Conservation (phyloP, 2,329 filamentous ascomycete genomes). For the Fusarium stilboides region DNA sequence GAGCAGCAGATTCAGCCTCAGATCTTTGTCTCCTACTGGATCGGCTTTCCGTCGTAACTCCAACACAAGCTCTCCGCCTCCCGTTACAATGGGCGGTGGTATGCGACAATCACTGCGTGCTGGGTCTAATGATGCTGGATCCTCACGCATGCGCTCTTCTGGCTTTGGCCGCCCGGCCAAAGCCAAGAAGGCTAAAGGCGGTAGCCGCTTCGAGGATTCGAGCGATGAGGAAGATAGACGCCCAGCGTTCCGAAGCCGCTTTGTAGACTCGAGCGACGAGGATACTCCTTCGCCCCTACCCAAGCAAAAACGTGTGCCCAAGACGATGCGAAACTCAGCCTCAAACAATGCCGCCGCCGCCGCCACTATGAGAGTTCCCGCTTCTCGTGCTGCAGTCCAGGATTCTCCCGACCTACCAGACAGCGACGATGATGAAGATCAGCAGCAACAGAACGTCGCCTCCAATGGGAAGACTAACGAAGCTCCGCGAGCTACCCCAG, state of each 20-base stretch:
- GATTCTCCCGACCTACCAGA: conserved; percentile 73
- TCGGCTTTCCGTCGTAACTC: conserved; percentile 65
- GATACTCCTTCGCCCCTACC: conserved; percentile 40
- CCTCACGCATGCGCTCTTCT: conserved; percentile 59
- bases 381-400: conserved; percentile 63
- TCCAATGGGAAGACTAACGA: conserved; percentile 9
- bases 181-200: conserved; percentile 54
- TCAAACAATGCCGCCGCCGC: conserved; percentile 55
- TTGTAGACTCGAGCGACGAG: conserved; percentile 80
- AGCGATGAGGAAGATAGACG: conserved; percentile 72
- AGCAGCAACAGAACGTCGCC: conserved; percentile 29
- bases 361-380: conserved; percentile 54
- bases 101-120: conserved; percentile 65
- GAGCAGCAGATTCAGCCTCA: conserved; percentile 78
- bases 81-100: conserved; percentile 56
- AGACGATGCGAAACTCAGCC: conserved; percentile 51
- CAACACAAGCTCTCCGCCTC: conserved; percentile 55
- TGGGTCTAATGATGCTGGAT: conserved; percentile 55
- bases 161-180: conserved; percentile 60
- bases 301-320: conserved; percentile 55
- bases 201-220: conserved; percentile 79
- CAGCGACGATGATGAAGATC: conserved; percentile 66
- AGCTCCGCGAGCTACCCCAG: conserved; percentile 44
- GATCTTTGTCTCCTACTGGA: conserved; percentile 78
- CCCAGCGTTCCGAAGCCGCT: conserved; percentile 66